Conservation (phyloP, 2,329 filamentous ascomycete species). For the Fusarium xyrophilum region DNA sequence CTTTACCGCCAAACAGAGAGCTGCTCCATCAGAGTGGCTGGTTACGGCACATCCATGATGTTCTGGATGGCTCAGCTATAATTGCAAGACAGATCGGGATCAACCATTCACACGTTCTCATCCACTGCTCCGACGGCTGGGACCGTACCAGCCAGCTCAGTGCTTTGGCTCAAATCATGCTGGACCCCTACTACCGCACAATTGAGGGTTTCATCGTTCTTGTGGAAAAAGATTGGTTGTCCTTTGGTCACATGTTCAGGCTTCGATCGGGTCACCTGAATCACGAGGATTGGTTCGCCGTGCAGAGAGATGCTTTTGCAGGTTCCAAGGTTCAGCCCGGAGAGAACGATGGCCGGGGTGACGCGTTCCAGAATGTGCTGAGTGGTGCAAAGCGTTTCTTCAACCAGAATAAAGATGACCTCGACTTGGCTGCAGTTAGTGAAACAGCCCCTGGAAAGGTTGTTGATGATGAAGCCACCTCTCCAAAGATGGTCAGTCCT, state of each 20-base stretch:
- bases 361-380: slow-evolving; percentile 85
- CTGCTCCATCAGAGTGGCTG: slow-evolving; percentile 83
- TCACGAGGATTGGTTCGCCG: slow-evolving; percentile 91
- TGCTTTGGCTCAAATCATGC: slow-evolving; percentile 87
- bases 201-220: slow-evolving; percentile 93
- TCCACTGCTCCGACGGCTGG: slow-evolving; percentile 99
- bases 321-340: slow-evolving; percentile 68
- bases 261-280: slow-evolving; percentile 87
- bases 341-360: slow-evolving; percentile 66
- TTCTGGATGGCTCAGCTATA: slow-evolving; percentile 83
- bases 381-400: slow-evolving; percentile 92
- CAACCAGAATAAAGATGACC: slow-evolving; percentile 69
- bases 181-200: slow-evolving; percentile 95
- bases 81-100: slow-evolving; percentile 90
- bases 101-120: slow-evolving; percentile 91
- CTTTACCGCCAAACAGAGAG: slow-evolving; percentile 81
- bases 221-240: slow-evolving; percentile 96
- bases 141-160: slow-evolving; percentile 95
- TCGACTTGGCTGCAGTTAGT: slow-evolving; percentile 64
- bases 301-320: slow-evolving; percentile 80
- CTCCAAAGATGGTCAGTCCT: slow-evolving; percentile 89
- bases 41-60: slow-evolving; percentile 85
- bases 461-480: slow-evolving; percentile 71
- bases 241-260: slow-evolving; percentile 97
- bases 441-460: slow-evolving; percentile 50